Evolutionary conservation across 2,329 filamentous ascomycete genomes (phyloP).

Genomic region (Lasiodiplodia sp.): DNA sequence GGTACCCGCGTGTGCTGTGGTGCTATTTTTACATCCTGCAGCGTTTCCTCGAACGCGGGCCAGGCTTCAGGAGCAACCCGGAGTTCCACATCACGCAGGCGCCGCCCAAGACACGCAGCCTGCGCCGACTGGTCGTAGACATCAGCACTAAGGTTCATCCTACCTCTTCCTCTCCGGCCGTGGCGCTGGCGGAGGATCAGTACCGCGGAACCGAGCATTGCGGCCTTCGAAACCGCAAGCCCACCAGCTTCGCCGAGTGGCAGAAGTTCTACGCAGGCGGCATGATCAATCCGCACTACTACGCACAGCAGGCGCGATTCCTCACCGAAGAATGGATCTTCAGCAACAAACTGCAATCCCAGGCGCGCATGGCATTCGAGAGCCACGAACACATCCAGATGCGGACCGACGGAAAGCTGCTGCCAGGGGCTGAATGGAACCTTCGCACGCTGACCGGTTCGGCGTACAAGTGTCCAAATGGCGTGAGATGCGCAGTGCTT

Average conservation of each 20-base stretch:
- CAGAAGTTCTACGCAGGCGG: not conserved
- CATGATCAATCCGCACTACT: not conserved
- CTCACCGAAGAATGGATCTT: slow-evolving; percentile 14
- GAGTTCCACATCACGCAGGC: slow-evolving; percentile 21
- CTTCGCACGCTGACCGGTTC: slow-evolving; percentile 12
- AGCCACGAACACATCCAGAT: slow-evolving; percentile 10
- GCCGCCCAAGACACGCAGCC: slow-evolving; percentile 15
- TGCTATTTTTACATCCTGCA: slow-evolving; percentile 17
- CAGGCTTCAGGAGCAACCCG: slow-evolving; percentile 9
- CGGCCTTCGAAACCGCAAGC: not conserved
- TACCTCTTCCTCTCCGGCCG: not conserved
- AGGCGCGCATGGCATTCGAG: slow-evolving; percentile 17
- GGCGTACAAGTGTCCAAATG: slow-evolving; percentile 5
- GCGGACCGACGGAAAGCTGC: not conserved
- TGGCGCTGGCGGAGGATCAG: not conserved
- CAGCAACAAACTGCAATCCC: slow-evolving; percentile 2
- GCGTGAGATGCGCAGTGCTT: not conserved
- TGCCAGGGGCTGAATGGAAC: slow-evolving; percentile 16
- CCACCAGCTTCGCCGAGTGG: not conserved
- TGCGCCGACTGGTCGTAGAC: slow-evolving; percentile 5
- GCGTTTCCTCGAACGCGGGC: slow-evolving; percentile 24
- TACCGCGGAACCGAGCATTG: not conserved
- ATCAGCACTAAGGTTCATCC: not conserved
- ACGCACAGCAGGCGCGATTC: not conserved
- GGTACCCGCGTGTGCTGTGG: slow-evolving; percentile 20